These are phyloP conservation scores for Botrytis fragariae DNA, from an alignment of 2,329 filamentous ascomycete species.

Conservation along the genomic window DNA sequence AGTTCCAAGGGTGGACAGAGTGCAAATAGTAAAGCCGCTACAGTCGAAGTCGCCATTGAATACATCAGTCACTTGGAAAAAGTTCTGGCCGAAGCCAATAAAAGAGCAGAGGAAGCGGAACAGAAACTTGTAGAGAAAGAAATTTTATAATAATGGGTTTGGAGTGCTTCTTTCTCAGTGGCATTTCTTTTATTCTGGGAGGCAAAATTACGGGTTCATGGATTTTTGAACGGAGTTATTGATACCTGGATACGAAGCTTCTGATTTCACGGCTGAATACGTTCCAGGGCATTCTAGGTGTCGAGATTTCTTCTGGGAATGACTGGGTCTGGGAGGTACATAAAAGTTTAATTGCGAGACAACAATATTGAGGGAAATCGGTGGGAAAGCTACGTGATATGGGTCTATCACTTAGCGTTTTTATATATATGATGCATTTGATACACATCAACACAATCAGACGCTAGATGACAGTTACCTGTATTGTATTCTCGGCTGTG, in stretches of 20 bases:
- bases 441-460: neutral
- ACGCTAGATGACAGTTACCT: neutral
- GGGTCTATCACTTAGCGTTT: neutral
- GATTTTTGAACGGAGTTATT: neutral
- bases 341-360: constrained; percentile 7
- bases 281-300: neutral
- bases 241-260: constrained; percentile 22
- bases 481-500: neutral
- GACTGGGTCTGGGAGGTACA: neutral
- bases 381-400: neutral
- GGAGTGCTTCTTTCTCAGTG: neutral
- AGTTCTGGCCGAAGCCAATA: constrained; percentile 65
- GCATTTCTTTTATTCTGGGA: neutral
- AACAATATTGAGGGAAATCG: neutral
- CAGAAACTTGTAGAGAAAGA: constrained; percentile 28
- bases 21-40: constrained; percentile 89
- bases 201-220: neutral
- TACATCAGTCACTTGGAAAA: constrained; percentile 85
- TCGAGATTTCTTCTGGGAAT: neutral
- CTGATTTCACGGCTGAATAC: constrained; percentile 7
- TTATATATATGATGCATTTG: neutral
- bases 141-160: constrained; percentile 8
- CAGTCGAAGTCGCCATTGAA: constrained; percentile 94
- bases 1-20: constrained; percentile 46
- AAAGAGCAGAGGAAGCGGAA: constrained; percentile 48